Conservation (phyloP, 2,329 filamentous ascomycete species). For the Curvularia sp. region DNA sequence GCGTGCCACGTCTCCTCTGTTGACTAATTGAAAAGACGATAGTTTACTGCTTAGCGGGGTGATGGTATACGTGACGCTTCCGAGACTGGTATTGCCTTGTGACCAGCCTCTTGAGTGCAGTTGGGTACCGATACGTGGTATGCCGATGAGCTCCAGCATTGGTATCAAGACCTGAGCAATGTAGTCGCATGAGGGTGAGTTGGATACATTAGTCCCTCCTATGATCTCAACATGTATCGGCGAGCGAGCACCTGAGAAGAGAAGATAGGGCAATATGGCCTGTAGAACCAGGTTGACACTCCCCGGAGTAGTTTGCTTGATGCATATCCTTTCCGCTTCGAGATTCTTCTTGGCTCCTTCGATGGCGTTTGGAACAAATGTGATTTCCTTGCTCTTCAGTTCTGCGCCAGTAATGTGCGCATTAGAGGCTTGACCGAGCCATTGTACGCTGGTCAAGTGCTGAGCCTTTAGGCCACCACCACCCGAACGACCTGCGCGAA, state of each 20-base stretch:
- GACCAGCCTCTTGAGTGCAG: conserved; percentile 63
- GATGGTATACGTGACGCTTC: conserved; percentile 59
- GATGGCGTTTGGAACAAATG: conserved; percentile 40
- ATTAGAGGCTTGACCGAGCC: conserved; percentile 59
- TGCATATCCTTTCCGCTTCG: conserved; percentile 42
- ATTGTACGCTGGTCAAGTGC: conserved; percentile 63
- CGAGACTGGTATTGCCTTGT: conserved; percentile 55
- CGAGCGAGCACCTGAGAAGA: conserved; percentile 50
- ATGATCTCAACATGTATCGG: conserved; percentile 55
- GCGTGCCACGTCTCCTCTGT: conserved; percentile 36
- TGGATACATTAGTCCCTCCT: conserved; percentile 66
- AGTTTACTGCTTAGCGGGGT: conserved; percentile 49
- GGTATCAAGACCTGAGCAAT: conserved; percentile 63
- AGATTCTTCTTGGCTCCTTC: background rate
- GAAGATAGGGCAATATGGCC: conserved; percentile 65
- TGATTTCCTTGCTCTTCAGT: conserved; percentile 53
- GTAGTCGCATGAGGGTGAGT: conserved; percentile 65
- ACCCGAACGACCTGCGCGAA: conserved; percentile 61
- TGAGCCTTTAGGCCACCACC: conserved; percentile 65
- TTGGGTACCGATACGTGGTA: conserved; percentile 55
- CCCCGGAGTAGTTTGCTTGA: conserved; percentile 54
- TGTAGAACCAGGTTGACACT: conserved; percentile 65
- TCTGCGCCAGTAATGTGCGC: conserved; percentile 54
- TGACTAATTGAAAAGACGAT: conserved; percentile 47
- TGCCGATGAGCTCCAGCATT: conserved; percentile 59